Evolutionary conservation across 2,329 filamentous ascomycete genomes (phyloP), one percentile per base, ranked within the genome.

Genomic region (Ophiostoma sp.): DNA sequence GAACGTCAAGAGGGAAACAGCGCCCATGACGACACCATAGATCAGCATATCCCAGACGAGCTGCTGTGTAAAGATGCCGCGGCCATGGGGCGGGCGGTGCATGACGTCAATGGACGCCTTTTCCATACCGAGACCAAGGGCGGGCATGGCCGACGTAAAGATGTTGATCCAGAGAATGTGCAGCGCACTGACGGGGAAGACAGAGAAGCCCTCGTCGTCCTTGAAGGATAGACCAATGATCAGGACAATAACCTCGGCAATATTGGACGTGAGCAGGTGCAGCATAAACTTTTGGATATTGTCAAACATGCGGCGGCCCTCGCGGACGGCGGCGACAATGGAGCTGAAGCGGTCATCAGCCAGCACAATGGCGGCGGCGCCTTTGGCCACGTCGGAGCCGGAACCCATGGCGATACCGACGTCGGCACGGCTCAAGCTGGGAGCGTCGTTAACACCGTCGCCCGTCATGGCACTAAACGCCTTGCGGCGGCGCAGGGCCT

Each of bases 91-190:
- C 8, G 93, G 93, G 70, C 93, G 91, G 75, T 87, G 84, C 88
- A 97, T 93, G 75, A 97, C 91, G 79, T 95, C 92, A 1, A 88
- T 87, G 0, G 91, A 89, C 0, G 93, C 93, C 61, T 87, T 84
- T 81, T 97, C 94, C 77, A 94, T 91, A 25, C 94, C 93, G 0
- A 97, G 88, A 59, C 94, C 94, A 84, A 97, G 96, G 74, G 95
- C 94, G 1, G 94, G 94, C 81, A 96, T 90, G 1, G 91, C 93
- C 55, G 93, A 95, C 0, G 94, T 97, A 72, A 96, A 88, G 92
- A 97, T 95, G 82, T 97, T 97, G 81, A 97, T 93, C 94, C 93
- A 97, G 74, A 97, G 88, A 75, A 97, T 95, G 78, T 97, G 91
- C 12, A 97, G 89, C 0, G 94, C 93, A 0, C 93, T 90, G 61